A percentile compares a stretch with the other conserved stretches of the same genome.
Evolutionary conservation across 2,329 filamentous ascomycete species (phyloP).

Genomic region (Phoma herbarum): DNA sequence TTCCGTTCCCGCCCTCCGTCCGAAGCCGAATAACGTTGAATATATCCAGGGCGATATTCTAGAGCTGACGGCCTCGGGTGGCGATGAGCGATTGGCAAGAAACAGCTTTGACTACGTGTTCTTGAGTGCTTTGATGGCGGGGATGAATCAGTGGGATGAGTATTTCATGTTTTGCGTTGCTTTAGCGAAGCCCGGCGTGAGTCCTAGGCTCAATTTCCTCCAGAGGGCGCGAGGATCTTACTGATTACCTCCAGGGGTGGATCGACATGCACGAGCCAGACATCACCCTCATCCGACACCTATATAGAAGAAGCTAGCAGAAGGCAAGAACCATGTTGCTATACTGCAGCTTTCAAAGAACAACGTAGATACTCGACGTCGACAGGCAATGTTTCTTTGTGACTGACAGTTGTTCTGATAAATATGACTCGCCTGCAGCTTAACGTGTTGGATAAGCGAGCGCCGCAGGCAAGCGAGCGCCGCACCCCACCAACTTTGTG

Average conservation of each 20-base stretch:
- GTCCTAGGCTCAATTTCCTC: not conserved
- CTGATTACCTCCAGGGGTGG: not conserved
- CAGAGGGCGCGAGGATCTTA: too few relatives aligned
- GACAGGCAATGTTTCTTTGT: too few relatives aligned
- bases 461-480: too few relatives aligned
- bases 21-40: conserved; percentile 19
- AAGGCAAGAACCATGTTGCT: not conserved
- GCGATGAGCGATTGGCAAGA: not conserved
- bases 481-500: too few relatives aligned
- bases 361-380: too few relatives aligned
- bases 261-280: not conserved
- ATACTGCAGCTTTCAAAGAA: not conserved
- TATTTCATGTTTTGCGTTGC: conserved; percentile 38
- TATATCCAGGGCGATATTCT: conserved; percentile 52
- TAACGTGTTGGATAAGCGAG: too few relatives aligned
- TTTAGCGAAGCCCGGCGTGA: conserved; percentile 55
- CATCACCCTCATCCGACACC: too few relatives aligned
- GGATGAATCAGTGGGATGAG: conserved; percentile 61
- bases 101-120: not conserved
- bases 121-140: conserved; percentile 58
- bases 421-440: too few relatives aligned
- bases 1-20: conserved; percentile 19
- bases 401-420: too few relatives aligned
- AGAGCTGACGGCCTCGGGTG: conserved; percentile 18
- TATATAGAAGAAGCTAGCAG: too few relatives aligned